phyloP scores from a whole-genome alignment of 2,329 filamentous ascomycete genomes.

The Aspergillus sp. region DNA sequence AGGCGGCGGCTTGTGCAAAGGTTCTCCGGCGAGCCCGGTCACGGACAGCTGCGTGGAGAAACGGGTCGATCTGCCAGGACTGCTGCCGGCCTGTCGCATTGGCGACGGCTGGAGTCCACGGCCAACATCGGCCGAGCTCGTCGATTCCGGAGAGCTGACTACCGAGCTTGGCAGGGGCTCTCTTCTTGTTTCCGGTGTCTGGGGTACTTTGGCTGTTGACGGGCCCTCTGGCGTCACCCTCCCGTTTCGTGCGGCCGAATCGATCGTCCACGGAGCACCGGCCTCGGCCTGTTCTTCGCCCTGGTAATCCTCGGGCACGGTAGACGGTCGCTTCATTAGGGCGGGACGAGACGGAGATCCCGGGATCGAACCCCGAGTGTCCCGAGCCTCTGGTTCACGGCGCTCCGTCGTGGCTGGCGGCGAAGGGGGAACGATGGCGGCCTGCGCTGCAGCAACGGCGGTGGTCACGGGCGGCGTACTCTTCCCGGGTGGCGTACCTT shows the following conservation, averaged over 20 bases:
- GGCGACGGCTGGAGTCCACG: conserved; percentile 17
- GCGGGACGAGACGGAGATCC: neutral
- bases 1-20: conserved; percentile 58
- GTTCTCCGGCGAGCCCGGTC: conserved; percentile 43
- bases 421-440: conserved; percentile 17
- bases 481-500: conserved; percentile 27
- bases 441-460: conserved; percentile 32
- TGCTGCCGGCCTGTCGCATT: conserved; percentile 43
- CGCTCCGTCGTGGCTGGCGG: conserved; percentile 1
- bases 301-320: conserved; percentile 43
- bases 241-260: neutral
- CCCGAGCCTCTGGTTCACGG: conserved; percentile 6
- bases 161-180: conserved; percentile 14
- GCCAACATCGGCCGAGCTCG: conserved; percentile 15
- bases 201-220: conserved; percentile 8
- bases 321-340: conserved; percentile 37
- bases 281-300: conserved; percentile 35
- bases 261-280: neutral
- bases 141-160: conserved; percentile 21
- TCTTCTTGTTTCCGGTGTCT: conserved; percentile 11
- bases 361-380: neutral
- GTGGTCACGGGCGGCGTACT: conserved; percentile 27
- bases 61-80: conserved; percentile 56
- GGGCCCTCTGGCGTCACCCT: conserved; percentile 8
- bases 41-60: conserved; percentile 55